Evolutionary conservation across 805 yeast genomes (phyloP).

Genomic region (Lipomyces chichibuensis): DNA sequence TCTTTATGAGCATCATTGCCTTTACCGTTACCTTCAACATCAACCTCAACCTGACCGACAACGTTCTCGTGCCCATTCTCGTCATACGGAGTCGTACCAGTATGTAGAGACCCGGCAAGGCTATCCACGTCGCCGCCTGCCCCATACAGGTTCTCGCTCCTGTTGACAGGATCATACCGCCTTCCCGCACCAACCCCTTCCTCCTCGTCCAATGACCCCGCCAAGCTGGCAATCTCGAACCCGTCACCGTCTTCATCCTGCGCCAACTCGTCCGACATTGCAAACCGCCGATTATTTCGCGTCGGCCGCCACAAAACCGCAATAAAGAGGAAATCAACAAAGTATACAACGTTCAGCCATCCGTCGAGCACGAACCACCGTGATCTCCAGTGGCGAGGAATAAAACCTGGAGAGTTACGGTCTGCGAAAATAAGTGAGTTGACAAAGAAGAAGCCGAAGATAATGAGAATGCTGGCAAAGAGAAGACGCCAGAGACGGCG

Average conservation of each 20-base stretch:
- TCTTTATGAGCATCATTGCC: background rate
- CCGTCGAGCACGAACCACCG: conserved; percentile 87
- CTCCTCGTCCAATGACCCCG: conserved; percentile 34
- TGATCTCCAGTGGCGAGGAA: conserved; percentile 89
- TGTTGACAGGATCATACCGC: conserved; percentile 16
- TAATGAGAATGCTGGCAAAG: conserved; percentile 67
- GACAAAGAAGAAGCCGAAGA: conserved; percentile 70
- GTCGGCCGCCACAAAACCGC: conserved; percentile 98
- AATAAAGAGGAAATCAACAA: conserved; percentile 76
- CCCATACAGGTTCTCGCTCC: conserved; percentile 11
- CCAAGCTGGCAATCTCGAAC: conserved; percentile 55
- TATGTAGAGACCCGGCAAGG: conserved; percentile 27
- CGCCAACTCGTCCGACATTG: conserved; percentile 83
- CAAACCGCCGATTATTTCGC: conserved; percentile 89
- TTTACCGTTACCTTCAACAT: background rate
- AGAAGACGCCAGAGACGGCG: conserved; percentile 74
- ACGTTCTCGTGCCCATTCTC: conserved; percentile 14
- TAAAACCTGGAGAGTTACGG: conserved; percentile 71
- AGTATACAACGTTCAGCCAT: conserved; percentile 92
- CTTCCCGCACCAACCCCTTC: conserved; percentile 4
- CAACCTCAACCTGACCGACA: background rate
- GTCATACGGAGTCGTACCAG: conserved; percentile 9
- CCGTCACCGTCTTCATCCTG: conserved; percentile 79
- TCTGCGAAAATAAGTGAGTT: conserved; percentile 72
- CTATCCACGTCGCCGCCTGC: conserved; percentile 18